Evolutionary conservation across 345 rosid genomes (phyloP), one percentile per base, ranked within the genome.

Genomic region (Draba incana): DNA sequence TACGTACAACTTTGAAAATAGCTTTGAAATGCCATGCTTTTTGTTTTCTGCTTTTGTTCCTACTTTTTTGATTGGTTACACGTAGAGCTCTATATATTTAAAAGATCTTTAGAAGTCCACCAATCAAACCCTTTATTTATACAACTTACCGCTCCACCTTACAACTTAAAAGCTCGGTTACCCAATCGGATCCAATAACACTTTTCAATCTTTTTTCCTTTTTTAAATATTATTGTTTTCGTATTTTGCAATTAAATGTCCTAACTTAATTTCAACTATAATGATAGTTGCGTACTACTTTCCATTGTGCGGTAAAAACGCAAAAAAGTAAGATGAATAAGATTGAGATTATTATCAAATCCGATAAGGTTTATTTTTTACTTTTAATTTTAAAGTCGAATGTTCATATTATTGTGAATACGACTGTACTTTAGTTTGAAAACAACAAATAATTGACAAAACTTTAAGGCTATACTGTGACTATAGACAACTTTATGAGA

Each of bases 271-370:
- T 44, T 44, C 37, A 6, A 55, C 4, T n/a, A 33, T 67, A 8
- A 20, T 14, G 24, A 12, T 54, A 43, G 62, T 43, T 45, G 66
- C 66, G 2, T 58, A 23, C 3, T 42, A 25, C 64, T 28, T 49
- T 39, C 10, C 20, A 24, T 64, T 24, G 31, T 39, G 24, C 15
- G 25, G 16, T 51, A 4, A 28, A 4, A 10, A 10, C 50, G 3
- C 50, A 3, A 27, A 47, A 47, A 49, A 50, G 50, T 65, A 41
- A 51, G 41, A 64, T 51, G 59, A 38, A 15, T 38, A 39, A 25
- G 49, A 24, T 64, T 64, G 15, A 25, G 10, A 9, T 27, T 10
- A 9, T 27, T 10, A 50, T 50, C 38, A 38, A 38, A n/a, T 7
- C 2, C 1, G 14, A 37, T n/a, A 24, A n/a, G 27, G 14, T 15